These are phyloP conservation scores for Apophysomyces elegans DNA, from an alignment of 371 early-diverging fungal species.

Conservation along the genomic window DNA sequence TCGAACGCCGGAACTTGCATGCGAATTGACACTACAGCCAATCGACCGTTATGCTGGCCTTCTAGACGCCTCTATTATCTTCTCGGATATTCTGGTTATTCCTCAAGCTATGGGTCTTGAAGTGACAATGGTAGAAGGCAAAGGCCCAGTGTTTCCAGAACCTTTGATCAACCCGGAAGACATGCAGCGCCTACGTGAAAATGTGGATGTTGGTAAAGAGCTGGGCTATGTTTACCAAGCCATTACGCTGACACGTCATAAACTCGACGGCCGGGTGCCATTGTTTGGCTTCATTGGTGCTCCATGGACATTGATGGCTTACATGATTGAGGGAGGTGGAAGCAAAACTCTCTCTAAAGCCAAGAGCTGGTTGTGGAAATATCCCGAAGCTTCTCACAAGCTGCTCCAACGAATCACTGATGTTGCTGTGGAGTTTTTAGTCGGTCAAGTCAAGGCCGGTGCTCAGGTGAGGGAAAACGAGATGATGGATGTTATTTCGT, in stretches of 20 bases:
- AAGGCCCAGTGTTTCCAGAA: conserved; percentile 91
- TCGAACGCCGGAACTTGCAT: conserved; percentile 92
- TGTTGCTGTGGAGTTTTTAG: conserved; percentile 83
- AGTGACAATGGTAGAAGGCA: conserved; percentile 91
- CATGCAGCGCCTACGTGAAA: conserved; percentile 62
- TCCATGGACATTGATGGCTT: conserved; percentile 98
- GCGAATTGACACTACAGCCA: conserved; percentile 94
- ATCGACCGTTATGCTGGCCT: conserved; percentile 89
- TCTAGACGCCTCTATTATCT: conserved; percentile 97
- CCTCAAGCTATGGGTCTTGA: conserved; percentile 96
- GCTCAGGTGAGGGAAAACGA: conserved; percentile 78
- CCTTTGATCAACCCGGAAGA: conserved; percentile 81
- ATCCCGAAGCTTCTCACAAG: conserved; percentile 80
- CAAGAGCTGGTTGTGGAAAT: conserved; percentile 87
- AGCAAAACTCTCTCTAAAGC: conserved; percentile 89
- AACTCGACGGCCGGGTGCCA: conserved; percentile 87
- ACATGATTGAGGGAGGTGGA: conserved; percentile 98
- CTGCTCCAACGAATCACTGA: conserved; percentile 85
- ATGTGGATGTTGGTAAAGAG: conserved; percentile 74
- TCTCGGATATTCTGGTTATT: conserved; percentile 96
- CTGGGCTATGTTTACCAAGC: conserved; percentile 95
- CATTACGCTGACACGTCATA: conserved; percentile 89
- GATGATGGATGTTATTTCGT: not conserved
- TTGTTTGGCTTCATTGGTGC: conserved; percentile 96
- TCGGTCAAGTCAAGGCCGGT: conserved; percentile 96